phyloP scores from a whole-genome alignment of 176 grass and related monocot genomes.

The Paspalum vaginatum region DNA sequence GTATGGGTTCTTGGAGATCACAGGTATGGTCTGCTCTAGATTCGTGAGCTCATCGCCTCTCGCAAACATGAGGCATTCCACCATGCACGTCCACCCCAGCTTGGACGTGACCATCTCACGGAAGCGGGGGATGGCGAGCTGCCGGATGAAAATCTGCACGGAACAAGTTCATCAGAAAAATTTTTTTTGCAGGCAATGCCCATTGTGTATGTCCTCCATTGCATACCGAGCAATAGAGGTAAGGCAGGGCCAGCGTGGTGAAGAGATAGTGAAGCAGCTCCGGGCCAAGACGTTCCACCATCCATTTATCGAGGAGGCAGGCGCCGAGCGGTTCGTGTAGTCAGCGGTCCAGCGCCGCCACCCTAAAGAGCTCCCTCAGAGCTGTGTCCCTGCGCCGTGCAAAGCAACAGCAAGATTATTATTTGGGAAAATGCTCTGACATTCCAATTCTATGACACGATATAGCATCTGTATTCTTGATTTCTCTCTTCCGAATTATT shows the following conservation, averaged over 20 bases:
- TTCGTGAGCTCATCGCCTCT: not conserved
- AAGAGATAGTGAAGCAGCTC: constrained; percentile 15
- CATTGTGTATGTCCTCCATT: not conserved
- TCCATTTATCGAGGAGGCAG: not conserved
- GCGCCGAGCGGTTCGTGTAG: not conserved
- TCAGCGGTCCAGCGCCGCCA: not conserved
- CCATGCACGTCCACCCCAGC: constrained; percentile 11
- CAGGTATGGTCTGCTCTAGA: not conserved
- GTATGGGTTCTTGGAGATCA: not conserved
- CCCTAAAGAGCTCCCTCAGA: not conserved
- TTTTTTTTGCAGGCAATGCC: not conserved
- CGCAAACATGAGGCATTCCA: not conserved
- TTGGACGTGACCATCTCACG: rapidly evolving
- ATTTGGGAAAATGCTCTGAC: not conserved
- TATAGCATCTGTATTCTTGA: too few species aligned
- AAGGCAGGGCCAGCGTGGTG: not conserved
- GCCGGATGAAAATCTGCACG: constrained; percentile 4
- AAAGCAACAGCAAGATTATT: not conserved
- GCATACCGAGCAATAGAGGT: not conserved
- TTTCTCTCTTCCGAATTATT: too few species aligned
- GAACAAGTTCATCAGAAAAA: not conserved
- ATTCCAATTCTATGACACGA: too few species aligned
- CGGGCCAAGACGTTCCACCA: not conserved
- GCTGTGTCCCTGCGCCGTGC: not conserved
- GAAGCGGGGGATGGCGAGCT: not conserved